Percentiles rank a stretch among this genome's conserved stretches.
Conservation (phyloP, 2,329 filamentous ascomycete species). For the Aspergillus floridensis region DNA sequence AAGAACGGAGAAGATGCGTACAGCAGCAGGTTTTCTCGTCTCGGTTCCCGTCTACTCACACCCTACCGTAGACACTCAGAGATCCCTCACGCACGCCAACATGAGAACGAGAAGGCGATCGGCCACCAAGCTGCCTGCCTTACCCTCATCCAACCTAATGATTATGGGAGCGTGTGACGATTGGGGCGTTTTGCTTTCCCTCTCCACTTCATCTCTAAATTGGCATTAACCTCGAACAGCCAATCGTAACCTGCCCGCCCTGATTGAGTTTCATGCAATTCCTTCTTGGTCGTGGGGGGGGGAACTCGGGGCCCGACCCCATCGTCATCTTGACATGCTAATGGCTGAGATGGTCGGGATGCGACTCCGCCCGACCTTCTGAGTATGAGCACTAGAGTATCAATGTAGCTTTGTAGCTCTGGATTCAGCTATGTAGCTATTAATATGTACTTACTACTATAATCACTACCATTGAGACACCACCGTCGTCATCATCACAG, state of each 20-base stretch:
- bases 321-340: conserved; percentile 21
- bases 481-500: background rate
- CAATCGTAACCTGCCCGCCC: conserved; percentile 12
- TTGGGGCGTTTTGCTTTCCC: background rate
- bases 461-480: background rate
- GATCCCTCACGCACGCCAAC: background rate
- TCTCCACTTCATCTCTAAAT: conserved; percentile 11
- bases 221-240: conserved; percentile 9
- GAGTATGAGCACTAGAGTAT: background rate
- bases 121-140: background rate
- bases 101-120: background rate
- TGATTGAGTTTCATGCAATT: conserved; percentile 23
- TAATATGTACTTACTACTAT: background rate
- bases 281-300: conserved; percentile 15
- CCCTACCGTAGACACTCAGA: background rate
- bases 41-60: background rate
- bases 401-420: background rate
- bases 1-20: background rate
- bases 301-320: background rate
- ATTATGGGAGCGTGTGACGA: conserved; percentile 3
- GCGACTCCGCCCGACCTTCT: conserved; percentile 15
- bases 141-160: background rate
- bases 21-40: background rate
- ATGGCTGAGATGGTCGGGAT: conserved; percentile 8
- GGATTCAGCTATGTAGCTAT: background rate